These are phyloP conservation scores for Dictyostelium firmibasis DNA, from an alignment of 78 protist species.

Conservation along the genomic window DNA sequence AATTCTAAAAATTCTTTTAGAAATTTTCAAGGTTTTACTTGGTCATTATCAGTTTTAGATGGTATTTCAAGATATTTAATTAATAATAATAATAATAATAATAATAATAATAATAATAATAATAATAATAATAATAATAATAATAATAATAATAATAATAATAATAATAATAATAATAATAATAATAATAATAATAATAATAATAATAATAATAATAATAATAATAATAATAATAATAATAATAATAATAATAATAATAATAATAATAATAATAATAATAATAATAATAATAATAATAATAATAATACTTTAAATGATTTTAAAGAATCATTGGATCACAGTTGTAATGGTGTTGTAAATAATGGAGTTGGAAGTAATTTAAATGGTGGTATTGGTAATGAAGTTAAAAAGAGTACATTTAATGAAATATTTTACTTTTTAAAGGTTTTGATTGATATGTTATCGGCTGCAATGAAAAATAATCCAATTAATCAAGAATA, in stretches of 20 bases:
- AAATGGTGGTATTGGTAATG: not conserved
- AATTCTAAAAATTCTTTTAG: conserved; percentile 58
- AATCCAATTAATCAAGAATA: conserved; percentile 48
- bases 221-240: not conserved
- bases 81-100: not conserved
- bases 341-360: not conserved
- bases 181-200: not conserved
- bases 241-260: not conserved
- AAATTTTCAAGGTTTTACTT: conserved; percentile 59
- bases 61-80: conserved; percentile 53
- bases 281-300: not conserved
- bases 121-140: not conserved
- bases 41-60: conserved; percentile 76
- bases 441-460: conserved; percentile 56
- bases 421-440: conserved; percentile 73
- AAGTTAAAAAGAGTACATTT: not conserved
- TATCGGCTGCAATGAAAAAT: conserved; percentile 75
- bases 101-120: not conserved
- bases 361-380: not conserved
- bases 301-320: not conserved
- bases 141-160: not conserved
- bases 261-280: too few relatives aligned
- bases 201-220: not conserved
- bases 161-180: not conserved
- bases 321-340: not conserved